Evolutionary conservation across 352 stramenopile genomes (phyloP).

Genomic region (Phytophthora podocarpi): DNA sequence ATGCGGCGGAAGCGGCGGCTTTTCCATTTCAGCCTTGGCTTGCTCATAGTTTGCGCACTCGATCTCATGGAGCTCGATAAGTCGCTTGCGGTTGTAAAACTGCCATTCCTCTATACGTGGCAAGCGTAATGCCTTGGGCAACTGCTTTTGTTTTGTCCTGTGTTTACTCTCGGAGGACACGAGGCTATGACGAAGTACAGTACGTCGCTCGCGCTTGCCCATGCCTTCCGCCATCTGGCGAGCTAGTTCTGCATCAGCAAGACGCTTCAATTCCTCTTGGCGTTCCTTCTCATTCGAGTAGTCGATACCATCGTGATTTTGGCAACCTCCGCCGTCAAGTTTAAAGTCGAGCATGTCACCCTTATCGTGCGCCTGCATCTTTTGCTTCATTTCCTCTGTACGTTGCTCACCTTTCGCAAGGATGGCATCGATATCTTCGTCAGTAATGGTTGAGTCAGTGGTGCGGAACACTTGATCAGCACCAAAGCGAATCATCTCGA

Average conservation of each 20-base stretch:
- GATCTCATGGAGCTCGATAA: slow-evolving; percentile 85
- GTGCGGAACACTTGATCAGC: slow-evolving; percentile 98
- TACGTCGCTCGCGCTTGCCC: slow-evolving; percentile 83
- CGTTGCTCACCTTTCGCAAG: slow-evolving; percentile 90
- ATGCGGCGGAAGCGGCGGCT: slow-evolving; percentile 71
- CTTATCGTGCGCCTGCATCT: slow-evolving; percentile 87
- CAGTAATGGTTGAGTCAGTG: slow-evolving; percentile 96
- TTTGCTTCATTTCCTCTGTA: slow-evolving; percentile 90
- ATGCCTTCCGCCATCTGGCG: slow-evolving; percentile 80
- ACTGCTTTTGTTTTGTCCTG: slow-evolving; percentile 71
- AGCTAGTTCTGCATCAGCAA: slow-evolving; percentile 84
- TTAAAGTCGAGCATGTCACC: slow-evolving; percentile 90
- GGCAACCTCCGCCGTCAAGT: slow-evolving; percentile 92
- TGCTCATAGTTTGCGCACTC: slow-evolving; percentile 82
- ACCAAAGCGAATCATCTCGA: slow-evolving; percentile 97
- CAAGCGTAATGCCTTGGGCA: slow-evolving; percentile 80
- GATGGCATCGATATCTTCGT: slow-evolving; percentile 99
- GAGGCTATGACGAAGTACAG: slow-evolving; percentile 72
- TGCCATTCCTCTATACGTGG: slow-evolving; percentile 90
- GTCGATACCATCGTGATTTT: slow-evolving; percentile 97
- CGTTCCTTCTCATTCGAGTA: slow-evolving; percentile 94
- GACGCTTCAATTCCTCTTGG: slow-evolving; percentile 83
- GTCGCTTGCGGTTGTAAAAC: slow-evolving; percentile 83
- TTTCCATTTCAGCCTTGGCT: slow-evolving; percentile 78
- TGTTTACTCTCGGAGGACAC: slow-evolving; percentile 54